Percentiles rank a stretch among this genome's conserved stretches.
phyloP scores from a whole-genome alignment of 768 basidiomycete species.

The Porphyrellus cyaneotinctus region DNA sequence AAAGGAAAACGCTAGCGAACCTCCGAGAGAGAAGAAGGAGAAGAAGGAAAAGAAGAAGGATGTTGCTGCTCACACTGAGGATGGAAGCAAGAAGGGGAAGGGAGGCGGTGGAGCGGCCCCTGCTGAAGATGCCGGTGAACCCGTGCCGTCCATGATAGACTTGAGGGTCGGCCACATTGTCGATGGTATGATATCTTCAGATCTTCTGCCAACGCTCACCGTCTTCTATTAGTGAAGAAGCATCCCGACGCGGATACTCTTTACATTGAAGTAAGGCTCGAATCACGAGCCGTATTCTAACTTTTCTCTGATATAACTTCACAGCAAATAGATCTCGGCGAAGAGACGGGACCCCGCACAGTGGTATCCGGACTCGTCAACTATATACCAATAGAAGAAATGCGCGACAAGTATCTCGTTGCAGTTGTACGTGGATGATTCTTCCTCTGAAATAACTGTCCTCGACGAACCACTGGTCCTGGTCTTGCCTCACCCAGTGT shows the following conservation, averaged over 20 bases:
- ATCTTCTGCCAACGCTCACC: constrained; percentile 1
- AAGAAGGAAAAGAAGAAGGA: constrained; percentile 54
- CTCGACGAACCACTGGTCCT: neutral
- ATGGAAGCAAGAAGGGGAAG: constrained; percentile 41
- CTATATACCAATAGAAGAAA: constrained; percentile 93
- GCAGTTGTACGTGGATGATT: constrained; percentile 58
- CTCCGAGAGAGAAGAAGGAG: constrained; percentile 30
- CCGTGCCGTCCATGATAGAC: constrained; percentile 95
- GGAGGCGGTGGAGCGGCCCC: constrained; percentile 31
- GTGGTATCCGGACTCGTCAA: constrained; percentile 97
- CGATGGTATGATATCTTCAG: constrained; percentile 57
- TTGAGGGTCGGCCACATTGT: constrained; percentile 90
- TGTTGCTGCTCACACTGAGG: constrained; percentile 16
- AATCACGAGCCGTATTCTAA: neutral
- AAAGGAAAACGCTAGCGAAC: constrained; percentile 39
- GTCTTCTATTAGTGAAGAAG: constrained; percentile 62
- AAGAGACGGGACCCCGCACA: constrained; percentile 90
- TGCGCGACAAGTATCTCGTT: constrained; percentile 78
- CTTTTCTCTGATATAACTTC: neutral
- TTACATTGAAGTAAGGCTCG: constrained; percentile 76
- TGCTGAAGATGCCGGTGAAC: constrained; percentile 68
- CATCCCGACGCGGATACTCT: constrained; percentile 97
- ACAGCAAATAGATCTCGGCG: constrained; percentile 94
- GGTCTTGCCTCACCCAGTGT: constrained; percentile 44
- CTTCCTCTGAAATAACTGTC: neutral